phyloP scores from a whole-genome alignment of 805 yeast species.

The Metschnikowia peoriensis region DNA sequence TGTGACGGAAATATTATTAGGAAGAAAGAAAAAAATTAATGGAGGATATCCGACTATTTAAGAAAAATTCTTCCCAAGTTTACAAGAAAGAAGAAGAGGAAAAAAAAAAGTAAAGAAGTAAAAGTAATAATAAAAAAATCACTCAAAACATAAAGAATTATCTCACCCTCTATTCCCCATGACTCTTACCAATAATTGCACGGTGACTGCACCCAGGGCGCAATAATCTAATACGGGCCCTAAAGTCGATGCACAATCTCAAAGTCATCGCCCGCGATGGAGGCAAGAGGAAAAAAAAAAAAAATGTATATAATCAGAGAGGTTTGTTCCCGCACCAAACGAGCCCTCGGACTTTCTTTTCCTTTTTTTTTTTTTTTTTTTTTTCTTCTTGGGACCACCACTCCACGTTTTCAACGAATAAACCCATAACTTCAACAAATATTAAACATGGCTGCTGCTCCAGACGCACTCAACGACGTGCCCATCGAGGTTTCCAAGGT shows the following conservation, averaged over 20 bases:
- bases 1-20: background rate
- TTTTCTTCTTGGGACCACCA: conserved; percentile 2
- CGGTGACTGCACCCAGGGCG: background rate
- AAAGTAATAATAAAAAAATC: too few species aligned
- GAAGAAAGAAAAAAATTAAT: background rate
- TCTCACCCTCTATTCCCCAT: background rate
- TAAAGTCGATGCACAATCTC: too few species aligned
- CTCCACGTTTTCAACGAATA: background rate
- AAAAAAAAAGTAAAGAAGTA: too few species aligned
- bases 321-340: too few species aligned
- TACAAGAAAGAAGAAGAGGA: too few species aligned
- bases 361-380: background rate
- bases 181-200: background rate
- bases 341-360: too few species aligned
- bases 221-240: background rate
- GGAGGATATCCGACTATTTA: too few species aligned
- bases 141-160: too few species aligned
- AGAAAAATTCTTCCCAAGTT: too few species aligned
- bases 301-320: background rate
- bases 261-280: too few species aligned
- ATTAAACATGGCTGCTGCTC: conserved; percentile 11
- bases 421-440: background rate
- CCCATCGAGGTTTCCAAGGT: conserved; percentile 73
- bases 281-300: background rate
- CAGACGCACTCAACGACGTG: conserved; percentile 27